Evolutionary conservation across 306 rosid species (phyloP), one percentile per base, ranked within the genome.

Genomic region (Fragaria nilgerrensis): DNA sequence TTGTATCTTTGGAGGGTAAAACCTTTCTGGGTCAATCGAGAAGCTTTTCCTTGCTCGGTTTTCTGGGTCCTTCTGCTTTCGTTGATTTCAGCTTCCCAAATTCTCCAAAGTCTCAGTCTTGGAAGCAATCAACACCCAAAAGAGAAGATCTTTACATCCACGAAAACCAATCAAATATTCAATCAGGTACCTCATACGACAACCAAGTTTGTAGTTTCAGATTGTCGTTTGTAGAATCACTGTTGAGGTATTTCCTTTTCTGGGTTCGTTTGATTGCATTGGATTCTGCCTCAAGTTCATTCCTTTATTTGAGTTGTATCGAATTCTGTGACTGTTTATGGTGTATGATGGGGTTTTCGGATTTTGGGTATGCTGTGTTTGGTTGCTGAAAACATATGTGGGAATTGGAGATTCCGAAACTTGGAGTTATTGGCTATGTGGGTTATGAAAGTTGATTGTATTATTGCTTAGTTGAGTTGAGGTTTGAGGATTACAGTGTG

Each of bases 151-250:
- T 5, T 32, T 19, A 22, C 36, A 11, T 59, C 15, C 23, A 7
- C 37, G 41, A 11, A 74, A 74, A 74, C 65, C 68, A 44, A 44
- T 34, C 43, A 44, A 41, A 23, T 20, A 41, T 8, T 58, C n/a
- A 43, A 25, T 74, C 55, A 75, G 78, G 71, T 75, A 74, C 70
- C 27, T 45, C 8, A 29, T 52, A 34, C 23, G 71, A 22, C n/a
- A 45, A 45, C 64, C 59, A 12, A 11, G 3, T 68, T 43, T 0
- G 15, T 41, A 67, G 72, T 39, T 67, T 20, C 27, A 5, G 71
- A 67, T 67, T 67, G 25, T 36, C 45, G n/a, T 66, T 12, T 66
- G 48, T 27, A 9, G 71, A 0, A 19, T n/a, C 2, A 27, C 5
- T 11, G 29, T 37, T 72, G 75, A 72, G 5, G 43, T 52, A 7